Base-by-base conservation (phyloP, 2,329 filamentous ascomycete genomes). In the Alternaria sp. region DNA sequence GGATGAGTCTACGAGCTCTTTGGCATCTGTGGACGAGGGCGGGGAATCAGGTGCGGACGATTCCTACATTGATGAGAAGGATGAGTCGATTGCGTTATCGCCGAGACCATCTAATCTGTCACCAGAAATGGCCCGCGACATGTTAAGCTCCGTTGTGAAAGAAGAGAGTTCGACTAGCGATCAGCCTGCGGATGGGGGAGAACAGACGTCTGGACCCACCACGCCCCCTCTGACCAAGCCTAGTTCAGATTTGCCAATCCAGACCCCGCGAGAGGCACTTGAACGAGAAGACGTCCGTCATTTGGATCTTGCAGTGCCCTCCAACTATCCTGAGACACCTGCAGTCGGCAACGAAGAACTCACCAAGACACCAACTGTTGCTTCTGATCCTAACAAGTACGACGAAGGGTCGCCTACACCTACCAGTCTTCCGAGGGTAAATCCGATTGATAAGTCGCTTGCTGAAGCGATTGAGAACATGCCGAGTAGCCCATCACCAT, bases 1-100 rank as follows among this genome's bases (percentile, higher is more conserved):
- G 61, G 86, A 94, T 71, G 93, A 94, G 67, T 94, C 93, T 3
- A 90, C 92, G 63, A 90, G 93, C 61, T 92, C 92, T 1, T 82
- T 94, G 15, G 85, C 86, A 6, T 88, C 90, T 7, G 88, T 87
- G 12, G 93, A 96, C 54, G 89, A 92, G 45, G 84, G 85, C 3
- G 82, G 84, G 8, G 89, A 90, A 60, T 72, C 71, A 6, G 73
- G 72, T 21, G 66, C 69, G 1, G 77, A 79, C 55, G 77, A 80
- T 45, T 64, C 69, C 43, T 66, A 67, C 11, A 54, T 71, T 11
- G 71, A 75, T 41, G 78, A 80, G 56, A 78, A 77, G 53, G 72
- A 72, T 10, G 75, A 75, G 4, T 51, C 71, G 3, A 23, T 77
- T 25, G 63, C 67, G 11, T 58, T 75, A 63, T 78, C 77, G 26